Percentiles rank a stretch among this genome's conserved stretches.
Conservation (phyloP, 345 rosid genomes). For the Viola odorata region DNA sequence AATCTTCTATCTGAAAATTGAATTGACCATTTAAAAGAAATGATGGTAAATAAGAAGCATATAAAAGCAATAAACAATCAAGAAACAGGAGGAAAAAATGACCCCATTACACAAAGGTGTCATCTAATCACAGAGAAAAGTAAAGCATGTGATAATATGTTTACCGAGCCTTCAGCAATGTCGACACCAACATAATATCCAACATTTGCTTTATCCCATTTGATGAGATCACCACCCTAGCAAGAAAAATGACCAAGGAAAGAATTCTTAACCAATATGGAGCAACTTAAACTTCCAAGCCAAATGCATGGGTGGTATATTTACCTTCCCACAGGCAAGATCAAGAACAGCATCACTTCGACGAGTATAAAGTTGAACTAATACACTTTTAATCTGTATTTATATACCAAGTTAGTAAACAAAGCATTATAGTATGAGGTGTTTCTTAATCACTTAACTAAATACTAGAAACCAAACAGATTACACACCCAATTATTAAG, state of each 20-base stretch:
- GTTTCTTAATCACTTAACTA: background rate
- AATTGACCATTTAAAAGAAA: background rate
- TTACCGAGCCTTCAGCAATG: conserved; percentile 97
- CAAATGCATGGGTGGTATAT: background rate
- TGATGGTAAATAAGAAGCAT: background rate
- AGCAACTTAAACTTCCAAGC: background rate
- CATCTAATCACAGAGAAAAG: background rate
- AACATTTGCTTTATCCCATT: conserved; percentile 92
- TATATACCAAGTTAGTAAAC: background rate
- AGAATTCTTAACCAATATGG: conserved; percentile 2
- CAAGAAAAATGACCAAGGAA: conserved; percentile 1
- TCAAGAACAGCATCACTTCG: conserved; percentile 92
- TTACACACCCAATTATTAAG: conserved; percentile 83
- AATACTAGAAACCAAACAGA: background rate
- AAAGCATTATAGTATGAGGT: too few relatives aligned
- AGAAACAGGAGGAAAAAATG: background rate
- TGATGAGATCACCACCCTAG: conserved; percentile 97
- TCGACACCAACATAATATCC: conserved; percentile 96
- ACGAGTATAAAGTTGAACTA: conserved; percentile 84
- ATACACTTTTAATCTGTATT: conserved; percentile 87
- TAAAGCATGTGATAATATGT: background rate
- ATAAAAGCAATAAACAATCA: background rate
- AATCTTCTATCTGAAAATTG: conserved; percentile 79
- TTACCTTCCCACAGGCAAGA: conserved; percentile 95
- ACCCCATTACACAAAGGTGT: background rate